Percentiles rank a stretch among this genome's conserved stretches.
Conservation (phyloP, 2,329 filamentous ascomycete genomes). For the Cladophialophora chaetospira region DNA sequence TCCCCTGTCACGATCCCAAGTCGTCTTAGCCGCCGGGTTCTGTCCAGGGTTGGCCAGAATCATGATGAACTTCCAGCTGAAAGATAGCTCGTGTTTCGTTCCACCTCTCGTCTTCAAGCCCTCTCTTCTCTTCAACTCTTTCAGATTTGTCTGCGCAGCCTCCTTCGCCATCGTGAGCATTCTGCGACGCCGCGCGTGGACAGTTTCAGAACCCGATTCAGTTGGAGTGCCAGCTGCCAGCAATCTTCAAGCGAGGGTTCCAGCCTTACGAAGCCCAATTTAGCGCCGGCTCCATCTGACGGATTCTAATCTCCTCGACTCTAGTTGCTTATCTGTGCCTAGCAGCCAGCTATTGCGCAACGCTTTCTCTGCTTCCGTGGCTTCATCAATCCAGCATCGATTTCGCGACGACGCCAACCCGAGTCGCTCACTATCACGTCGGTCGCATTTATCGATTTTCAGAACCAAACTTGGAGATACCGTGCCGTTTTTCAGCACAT, state of each 20-base stretch:
- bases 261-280: slow-evolving; percentile 12
- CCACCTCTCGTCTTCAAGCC: not conserved
- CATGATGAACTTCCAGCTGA: slow-evolving; percentile 1
- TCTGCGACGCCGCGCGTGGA: no score
- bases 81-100: not conserved
- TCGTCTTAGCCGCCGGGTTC: slow-evolving; percentile 6
- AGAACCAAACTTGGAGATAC: no score
- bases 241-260: not conserved
- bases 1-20: not conserved
- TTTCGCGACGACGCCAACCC: no score
- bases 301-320: slow-evolving; percentile 13
- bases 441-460: no score
- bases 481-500: no score
- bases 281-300: slow-evolving; percentile 11
- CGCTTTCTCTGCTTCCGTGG: no score
- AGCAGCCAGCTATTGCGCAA: not conserved
- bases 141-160: not conserved
- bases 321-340: slow-evolving; percentile 4
- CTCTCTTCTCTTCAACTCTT: not conserved
- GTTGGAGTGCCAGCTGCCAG: not conserved
- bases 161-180: not conserved
- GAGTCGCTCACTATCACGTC: no score
- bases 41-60: slow-evolving; percentile 3
- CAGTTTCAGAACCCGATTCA: no score
- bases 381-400: no score